phyloP scores from a whole-genome alignment of 805 yeast genomes.

The Clavispora vitiphila region DNA sequence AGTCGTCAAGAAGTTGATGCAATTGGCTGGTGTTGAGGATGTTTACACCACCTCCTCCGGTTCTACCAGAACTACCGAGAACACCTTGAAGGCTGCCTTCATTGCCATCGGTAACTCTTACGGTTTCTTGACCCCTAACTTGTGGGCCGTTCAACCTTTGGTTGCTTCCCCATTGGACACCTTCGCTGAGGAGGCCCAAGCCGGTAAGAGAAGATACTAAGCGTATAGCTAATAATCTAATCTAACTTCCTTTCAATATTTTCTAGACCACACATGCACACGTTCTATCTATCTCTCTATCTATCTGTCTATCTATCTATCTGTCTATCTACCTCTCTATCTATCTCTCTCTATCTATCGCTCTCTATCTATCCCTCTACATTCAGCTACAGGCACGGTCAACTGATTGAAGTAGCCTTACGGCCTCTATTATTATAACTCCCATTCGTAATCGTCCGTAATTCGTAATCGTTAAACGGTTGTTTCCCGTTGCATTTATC shows the following conservation, averaged over 20 bases:
- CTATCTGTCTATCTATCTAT: neutral
- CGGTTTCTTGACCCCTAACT: slow-evolving; percentile 99
- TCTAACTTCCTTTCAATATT: neutral
- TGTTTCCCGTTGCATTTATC: slow-evolving; percentile 1
- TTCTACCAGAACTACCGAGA: slow-evolving; percentile 99
- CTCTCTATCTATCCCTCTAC: neutral
- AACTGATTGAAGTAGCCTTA: neutral
- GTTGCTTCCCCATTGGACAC: slow-evolving; percentile 92
- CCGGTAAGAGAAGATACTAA: slow-evolving; percentile 72
- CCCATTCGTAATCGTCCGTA: neutral
- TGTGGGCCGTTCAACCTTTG: slow-evolving; percentile 86
- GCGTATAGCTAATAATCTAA: slow-evolving; percentile 13
- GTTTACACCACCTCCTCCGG: slow-evolving; percentile 98
- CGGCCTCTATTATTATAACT: neutral
- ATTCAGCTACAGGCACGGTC: neutral
- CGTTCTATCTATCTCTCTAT: no score
- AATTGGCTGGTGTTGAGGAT: slow-evolving; percentile 99
- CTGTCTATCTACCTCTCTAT: no score
- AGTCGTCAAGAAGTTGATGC: slow-evolving; percentile 97
- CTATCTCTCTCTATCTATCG: neutral
- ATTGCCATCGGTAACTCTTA: slow-evolving; percentile 99
- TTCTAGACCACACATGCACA: no score
- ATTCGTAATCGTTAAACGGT: neutral
- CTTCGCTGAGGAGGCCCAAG: slow-evolving; percentile 73
- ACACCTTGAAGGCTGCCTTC: slow-evolving; percentile 99